These are phyloP conservation scores for Crithidia acanthocephali DNA, from an alignment of 208 protist genomes.

Conservation along the genomic window DNA sequence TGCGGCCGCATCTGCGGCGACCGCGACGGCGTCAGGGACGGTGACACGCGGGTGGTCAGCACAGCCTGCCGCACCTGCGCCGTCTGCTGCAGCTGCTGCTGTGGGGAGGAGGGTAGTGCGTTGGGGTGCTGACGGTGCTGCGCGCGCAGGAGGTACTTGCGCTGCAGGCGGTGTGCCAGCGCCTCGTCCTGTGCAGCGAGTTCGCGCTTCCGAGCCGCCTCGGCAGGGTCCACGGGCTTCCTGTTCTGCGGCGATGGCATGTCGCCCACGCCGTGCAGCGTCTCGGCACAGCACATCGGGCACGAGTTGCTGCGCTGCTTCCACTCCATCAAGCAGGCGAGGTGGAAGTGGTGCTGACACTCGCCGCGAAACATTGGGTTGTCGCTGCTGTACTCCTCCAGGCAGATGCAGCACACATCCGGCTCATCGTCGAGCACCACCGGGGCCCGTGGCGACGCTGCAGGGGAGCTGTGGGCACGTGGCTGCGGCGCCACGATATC, in stretches of 20 bases:
- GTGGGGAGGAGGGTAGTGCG: not conserved
- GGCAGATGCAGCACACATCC: slow-evolving; percentile 78
- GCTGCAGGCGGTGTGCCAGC: slow-evolving; percentile 39
- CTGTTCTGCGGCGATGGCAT: slow-evolving; percentile 8
- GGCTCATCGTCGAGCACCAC: slow-evolving; percentile 40
- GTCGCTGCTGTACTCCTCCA: slow-evolving; percentile 65
- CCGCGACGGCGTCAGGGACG: not conserved
- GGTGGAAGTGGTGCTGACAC: slow-evolving; percentile 77
- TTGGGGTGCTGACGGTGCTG: slow-evolving; percentile 16
- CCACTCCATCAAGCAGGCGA: slow-evolving; percentile 74
- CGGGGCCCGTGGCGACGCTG: not conserved
- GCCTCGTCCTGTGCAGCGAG: slow-evolving; percentile 33
- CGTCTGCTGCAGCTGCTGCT: slow-evolving; percentile 10
- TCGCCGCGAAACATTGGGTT: slow-evolving; percentile 64
- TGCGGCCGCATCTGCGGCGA: slow-evolving; percentile 13
- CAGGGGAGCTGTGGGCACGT: not conserved
- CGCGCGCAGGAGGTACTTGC: slow-evolving; percentile 29
- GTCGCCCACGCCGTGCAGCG: slow-evolving; percentile 47
- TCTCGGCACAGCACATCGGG: slow-evolving; percentile 72
- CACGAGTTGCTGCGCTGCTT: slow-evolving; percentile 82
- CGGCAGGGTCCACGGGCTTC: slow-evolving; percentile 2
- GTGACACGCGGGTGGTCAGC: not conserved
- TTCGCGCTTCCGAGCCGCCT: slow-evolving; percentile 15
- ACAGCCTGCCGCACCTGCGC: not conserved
- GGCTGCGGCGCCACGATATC: not conserved